phyloP scores from a whole-genome alignment of 2,329 filamentous ascomycete genomes.

The Acephala macrosclerotiorum region DNA sequence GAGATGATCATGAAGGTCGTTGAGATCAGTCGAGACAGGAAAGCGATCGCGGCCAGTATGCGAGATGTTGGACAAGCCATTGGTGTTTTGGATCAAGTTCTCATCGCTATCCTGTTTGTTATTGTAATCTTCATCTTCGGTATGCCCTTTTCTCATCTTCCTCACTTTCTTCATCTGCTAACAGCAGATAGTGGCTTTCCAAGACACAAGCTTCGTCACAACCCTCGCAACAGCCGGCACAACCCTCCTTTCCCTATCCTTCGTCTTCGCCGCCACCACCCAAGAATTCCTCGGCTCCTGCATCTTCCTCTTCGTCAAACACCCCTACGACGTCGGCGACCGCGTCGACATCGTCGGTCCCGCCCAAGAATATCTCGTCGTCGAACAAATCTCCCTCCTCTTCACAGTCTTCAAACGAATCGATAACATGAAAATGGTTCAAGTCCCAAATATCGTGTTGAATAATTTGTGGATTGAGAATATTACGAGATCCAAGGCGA shows the following conservation, averaged over 20 bases:
- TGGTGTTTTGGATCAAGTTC: conserved; percentile 85
- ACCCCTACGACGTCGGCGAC: conserved; percentile 95
- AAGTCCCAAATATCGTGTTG: conserved; percentile 87
- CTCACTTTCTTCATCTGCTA: conserved; percentile 37
- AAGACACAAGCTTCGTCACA: conserved; percentile 84
- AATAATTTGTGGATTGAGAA: conserved; percentile 98
- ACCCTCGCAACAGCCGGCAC: conserved; percentile 91
- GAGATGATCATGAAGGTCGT: conserved; percentile 84
- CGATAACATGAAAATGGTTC: conserved; percentile 78
- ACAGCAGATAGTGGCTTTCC: conserved; percentile 72
- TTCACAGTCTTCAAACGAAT: conserved; percentile 92
- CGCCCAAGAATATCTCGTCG: conserved; percentile 71
- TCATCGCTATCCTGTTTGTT: conserved; percentile 82
- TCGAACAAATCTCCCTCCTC: conserved; percentile 92
- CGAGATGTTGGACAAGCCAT: conserved; percentile 97
- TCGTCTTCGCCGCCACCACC: conserved; percentile 90
- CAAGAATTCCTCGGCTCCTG: conserved; percentile 98
- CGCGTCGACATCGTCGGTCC: conserved; percentile 78
- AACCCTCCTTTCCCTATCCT: conserved; percentile 91
- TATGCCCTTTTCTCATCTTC: conserved; percentile 48
- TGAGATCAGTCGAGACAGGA: conserved; percentile 84
- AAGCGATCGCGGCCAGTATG: conserved; percentile 91
- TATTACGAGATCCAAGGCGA: conserved; percentile 86
- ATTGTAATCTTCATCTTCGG: conserved; percentile 84
- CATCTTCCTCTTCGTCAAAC: conserved; percentile 98